A percentile compares a stretch with the other conserved stretches of the same genome.
These are phyloP conservation scores for Bryoglossum gracile DNA, from an alignment of 495 filamentous ascomycete genomes.

Conservation along the genomic window DNA sequence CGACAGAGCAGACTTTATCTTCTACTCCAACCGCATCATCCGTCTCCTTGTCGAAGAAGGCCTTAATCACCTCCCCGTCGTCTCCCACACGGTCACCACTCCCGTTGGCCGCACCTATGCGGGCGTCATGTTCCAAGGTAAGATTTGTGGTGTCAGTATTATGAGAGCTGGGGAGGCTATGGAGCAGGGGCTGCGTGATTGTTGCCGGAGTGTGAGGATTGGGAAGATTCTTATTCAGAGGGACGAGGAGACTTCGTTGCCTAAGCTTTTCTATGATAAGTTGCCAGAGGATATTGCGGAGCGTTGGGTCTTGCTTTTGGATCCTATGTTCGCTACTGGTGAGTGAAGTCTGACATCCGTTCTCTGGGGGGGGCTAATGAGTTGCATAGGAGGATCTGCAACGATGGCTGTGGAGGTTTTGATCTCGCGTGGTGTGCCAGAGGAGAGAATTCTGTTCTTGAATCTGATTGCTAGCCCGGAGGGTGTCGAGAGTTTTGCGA, in stretches of 20 bases:
- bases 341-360: conserved; percentile 21
- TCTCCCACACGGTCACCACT: conserved; percentile 80
- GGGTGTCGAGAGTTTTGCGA: conserved; percentile 81
- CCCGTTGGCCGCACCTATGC: conserved; percentile 84
- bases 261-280: conserved; percentile 94
- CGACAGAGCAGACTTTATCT: conserved; percentile 90
- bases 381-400: conserved; percentile 70
- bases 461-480: conserved; percentile 95
- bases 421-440: conserved; percentile 81
- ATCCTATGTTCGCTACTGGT: conserved; percentile 99
- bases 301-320: conserved; percentile 89
- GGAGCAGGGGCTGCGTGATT: conserved; percentile 95
- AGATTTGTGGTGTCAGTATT: conserved; percentile 97
- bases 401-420: conserved; percentile 94
- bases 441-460: conserved; percentile 89
- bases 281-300: conserved; percentile 87
- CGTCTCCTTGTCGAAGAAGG: conserved; percentile 97
- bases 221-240: conserved; percentile 97
- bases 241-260: conserved; percentile 89
- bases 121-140: conserved; percentile 91
- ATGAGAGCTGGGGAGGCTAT: conserved; percentile 98
- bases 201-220: conserved; percentile 91
- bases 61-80: conserved; percentile 88
- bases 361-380: neutral
- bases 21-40: conserved; percentile 98